Conservation (phyloP, 768 basidiomycete species). For the Amanita jacksonii region DNA sequence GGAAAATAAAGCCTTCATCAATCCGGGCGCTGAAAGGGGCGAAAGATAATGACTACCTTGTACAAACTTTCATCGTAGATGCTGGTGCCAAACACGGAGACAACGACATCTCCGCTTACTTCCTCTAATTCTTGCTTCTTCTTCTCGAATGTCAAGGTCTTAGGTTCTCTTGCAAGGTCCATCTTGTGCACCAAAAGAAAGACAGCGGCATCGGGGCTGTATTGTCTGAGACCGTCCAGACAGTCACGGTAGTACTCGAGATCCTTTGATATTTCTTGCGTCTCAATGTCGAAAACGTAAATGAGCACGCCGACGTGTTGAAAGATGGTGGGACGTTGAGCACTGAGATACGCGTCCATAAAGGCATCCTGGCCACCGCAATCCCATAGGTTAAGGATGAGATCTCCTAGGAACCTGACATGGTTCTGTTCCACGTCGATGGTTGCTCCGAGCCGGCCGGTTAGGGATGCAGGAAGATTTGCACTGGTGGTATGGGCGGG, state of each 20-base stretch:
- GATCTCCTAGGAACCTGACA: constrained; percentile 92
- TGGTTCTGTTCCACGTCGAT: constrained; percentile 98
- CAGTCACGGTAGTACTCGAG: constrained; percentile 89
- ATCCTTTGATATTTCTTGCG: constrained; percentile 77
- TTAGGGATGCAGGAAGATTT: constrained; percentile 89
- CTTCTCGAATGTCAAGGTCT: constrained; percentile 50
- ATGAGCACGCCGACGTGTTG: constrained; percentile 95
- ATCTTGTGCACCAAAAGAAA: constrained; percentile 97
- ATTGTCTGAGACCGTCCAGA: constrained; percentile 69
- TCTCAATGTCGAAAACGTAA: constrained; percentile 96
- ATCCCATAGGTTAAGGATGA: constrained; percentile 96
- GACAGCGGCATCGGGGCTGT: constrained; percentile 74
- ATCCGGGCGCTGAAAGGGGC: too few species aligned
- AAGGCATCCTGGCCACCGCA: constrained; percentile 98
- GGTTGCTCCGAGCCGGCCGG: constrained; percentile 87
- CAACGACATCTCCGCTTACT: constrained; percentile 46
- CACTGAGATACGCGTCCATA: constrained; percentile 93
- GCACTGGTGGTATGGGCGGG: constrained; percentile 42
- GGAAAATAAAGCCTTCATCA: neutral
- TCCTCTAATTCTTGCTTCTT: constrained; percentile 67
- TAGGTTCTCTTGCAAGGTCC: constrained; percentile 76
- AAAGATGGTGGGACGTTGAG: constrained; percentile 91
- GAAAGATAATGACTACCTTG: constrained; percentile 41
- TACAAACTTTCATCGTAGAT: constrained; percentile 98
- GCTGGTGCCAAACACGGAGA: constrained; percentile 85